Percentiles rank a stretch among this genome's conserved stretches.
These are phyloP conservation scores for Chlorella variabilis DNA, from an alignment of 163 green algal species.

Conservation along the genomic window DNA sequence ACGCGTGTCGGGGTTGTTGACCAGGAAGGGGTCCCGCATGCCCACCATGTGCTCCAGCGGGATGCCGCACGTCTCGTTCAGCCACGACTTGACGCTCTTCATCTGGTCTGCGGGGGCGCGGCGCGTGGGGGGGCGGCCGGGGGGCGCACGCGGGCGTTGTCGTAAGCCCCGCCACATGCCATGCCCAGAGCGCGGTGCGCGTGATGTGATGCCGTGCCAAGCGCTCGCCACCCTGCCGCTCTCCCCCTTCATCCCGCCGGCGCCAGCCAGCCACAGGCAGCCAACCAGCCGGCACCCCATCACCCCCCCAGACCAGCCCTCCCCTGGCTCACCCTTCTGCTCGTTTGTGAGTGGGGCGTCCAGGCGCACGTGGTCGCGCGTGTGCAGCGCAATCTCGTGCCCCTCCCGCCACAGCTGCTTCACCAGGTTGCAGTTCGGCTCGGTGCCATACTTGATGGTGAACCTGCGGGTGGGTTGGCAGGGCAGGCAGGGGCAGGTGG, in stretches of 20 bases:
- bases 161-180: too few species aligned
- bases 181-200: too few species aligned
- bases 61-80: slow-evolving; percentile 31
- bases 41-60: slow-evolving; percentile 26
- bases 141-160: too few species aligned
- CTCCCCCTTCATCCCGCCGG: too few species aligned
- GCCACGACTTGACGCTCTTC: neutral
- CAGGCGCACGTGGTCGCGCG: slow-evolving; percentile 30
- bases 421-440: slow-evolving; percentile 34
- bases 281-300: too few species aligned
- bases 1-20: slow-evolving; percentile 23
- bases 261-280: too few species aligned
- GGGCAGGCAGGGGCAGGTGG: too few species aligned
- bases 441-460: slow-evolving; percentile 27
- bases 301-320: too few species aligned
- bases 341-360: neutral
- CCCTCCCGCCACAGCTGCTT: slow-evolving; percentile 24
- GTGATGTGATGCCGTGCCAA: too few species aligned
- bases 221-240: too few species aligned
- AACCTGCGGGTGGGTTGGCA: slow-evolving; percentile 3
- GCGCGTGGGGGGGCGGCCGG: too few species aligned
- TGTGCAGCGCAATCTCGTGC: slow-evolving; percentile 42
- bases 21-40: slow-evolving; percentile 40
- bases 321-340: too few species aligned
- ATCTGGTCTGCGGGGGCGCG: slow-evolving; percentile 29